Percentiles rank a stretch among this genome's conserved stretches.
Evolutionary conservation across 2,329 filamentous ascomycete species (phyloP).

Genomic region (Exophiala sp.): DNA sequence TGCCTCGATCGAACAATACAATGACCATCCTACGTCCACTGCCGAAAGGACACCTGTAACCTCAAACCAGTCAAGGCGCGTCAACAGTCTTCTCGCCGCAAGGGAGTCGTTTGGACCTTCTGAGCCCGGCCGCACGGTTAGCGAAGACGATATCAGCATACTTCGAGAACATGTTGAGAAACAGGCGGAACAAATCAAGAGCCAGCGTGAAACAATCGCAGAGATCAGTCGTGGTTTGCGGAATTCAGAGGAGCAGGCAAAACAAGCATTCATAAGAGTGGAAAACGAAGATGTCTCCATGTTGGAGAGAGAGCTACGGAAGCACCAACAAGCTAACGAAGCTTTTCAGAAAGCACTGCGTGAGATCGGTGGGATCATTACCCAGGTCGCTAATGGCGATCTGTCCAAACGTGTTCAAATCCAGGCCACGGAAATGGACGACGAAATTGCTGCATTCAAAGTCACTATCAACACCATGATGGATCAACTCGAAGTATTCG

Average conservation of each 20-base stretch:
- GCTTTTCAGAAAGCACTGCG: constrained; percentile 96
- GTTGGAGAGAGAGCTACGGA: constrained; percentile 87
- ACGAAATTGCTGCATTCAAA: constrained; percentile 96
- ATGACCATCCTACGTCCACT: constrained; percentile 37
- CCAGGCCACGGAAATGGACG: constrained; percentile 93
- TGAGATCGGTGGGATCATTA: constrained; percentile 96
- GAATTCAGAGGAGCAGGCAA: constrained; percentile 78
- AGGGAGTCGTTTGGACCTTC: constrained; percentile 37
- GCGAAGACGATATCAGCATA: constrained; percentile 76
- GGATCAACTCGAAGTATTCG: constrained; percentile 94
- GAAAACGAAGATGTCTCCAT: constrained; percentile 83
- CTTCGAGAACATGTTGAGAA: constrained; percentile 87
- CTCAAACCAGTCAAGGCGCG: constrained; percentile 33
- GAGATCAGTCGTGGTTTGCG: constrained; percentile 79
- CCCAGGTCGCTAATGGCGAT: constrained; percentile 89
- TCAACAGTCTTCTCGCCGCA: constrained; percentile 34
- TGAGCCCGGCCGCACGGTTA: constrained; percentile 52
- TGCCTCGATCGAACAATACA: constrained; percentile 29
- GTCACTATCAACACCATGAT: constrained; percentile 99
- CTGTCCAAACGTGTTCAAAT: constrained; percentile 95
- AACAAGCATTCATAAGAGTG: constrained; percentile 72
- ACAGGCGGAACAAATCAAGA: constrained; percentile 85
- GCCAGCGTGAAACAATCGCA: constrained; percentile 76
- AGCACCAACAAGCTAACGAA: constrained; percentile 96
- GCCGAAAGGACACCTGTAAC: constrained; percentile 28